These are phyloP conservation scores for Immersiporthe knoxdaviesiana DNA, from an alignment of 2,329 filamentous ascomycete genomes.

Conservation along the genomic window DNA sequence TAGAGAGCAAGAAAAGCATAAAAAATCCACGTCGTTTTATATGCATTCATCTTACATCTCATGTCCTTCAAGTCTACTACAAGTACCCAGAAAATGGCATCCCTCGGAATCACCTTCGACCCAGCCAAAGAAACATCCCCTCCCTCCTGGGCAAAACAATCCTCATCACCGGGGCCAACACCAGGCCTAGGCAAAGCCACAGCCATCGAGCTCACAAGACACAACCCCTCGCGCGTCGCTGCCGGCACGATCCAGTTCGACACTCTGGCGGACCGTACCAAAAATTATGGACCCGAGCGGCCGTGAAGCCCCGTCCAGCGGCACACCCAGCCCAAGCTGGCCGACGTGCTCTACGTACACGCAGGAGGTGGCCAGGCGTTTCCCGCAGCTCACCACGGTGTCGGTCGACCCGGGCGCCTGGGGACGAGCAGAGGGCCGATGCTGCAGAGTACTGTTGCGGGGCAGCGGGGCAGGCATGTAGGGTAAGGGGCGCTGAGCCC, in stretches of 20 bases:
- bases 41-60: background rate
- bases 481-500: conserved; percentile 45
- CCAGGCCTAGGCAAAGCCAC: conserved; percentile 46
- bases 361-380: conserved; percentile 31
- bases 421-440: conserved; percentile 28
- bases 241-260: conserved; percentile 30
- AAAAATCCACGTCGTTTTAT: too few relatives aligned
- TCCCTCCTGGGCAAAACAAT: conserved; percentile 41
- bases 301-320: conserved; percentile 24
- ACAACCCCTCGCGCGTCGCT: conserved; percentile 31
- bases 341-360: conserved; percentile 34
- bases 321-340: conserved; percentile 37
- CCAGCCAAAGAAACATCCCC: conserved; percentile 38
- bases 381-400: conserved; percentile 33
- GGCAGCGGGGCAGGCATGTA: conserved; percentile 29
- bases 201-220: conserved; percentile 43
- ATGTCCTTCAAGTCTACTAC: background rate
- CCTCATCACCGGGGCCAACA: conserved; percentile 44
- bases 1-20: too few relatives aligned
- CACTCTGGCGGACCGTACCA: conserved; percentile 22
- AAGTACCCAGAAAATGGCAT: background rate
- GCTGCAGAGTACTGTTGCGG: conserved; percentile 29
- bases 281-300: background rate
- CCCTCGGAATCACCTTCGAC: conserved; percentile 30
- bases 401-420: conserved; percentile 34